These are phyloP conservation scores for Talaromyces rugulosus DNA, from an alignment of 2,329 filamentous ascomycete species.

Conservation along the genomic window DNA sequence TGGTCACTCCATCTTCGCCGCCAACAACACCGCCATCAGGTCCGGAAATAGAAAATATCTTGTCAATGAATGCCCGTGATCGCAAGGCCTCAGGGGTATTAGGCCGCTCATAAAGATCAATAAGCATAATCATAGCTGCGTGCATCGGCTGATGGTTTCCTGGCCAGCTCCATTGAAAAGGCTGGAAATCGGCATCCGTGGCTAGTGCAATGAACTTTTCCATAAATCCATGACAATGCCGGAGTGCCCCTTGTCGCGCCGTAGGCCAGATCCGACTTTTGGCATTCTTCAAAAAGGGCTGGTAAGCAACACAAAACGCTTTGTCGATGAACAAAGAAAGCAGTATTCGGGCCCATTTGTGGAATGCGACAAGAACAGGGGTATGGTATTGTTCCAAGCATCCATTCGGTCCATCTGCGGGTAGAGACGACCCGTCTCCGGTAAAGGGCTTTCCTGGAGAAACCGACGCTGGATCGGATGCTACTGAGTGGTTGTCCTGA, in stretches of 20 bases:
- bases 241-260: slow-evolving; percentile 44
- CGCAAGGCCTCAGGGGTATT: slow-evolving; percentile 41
- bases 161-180: slow-evolving; percentile 48
- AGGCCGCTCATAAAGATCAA: slow-evolving; percentile 46
- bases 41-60: slow-evolving; percentile 42
- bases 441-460: slow-evolving; percentile 24
- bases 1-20: slow-evolving; percentile 41
- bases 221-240: slow-evolving; percentile 46
- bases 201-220: slow-evolving; percentile 46
- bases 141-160: slow-evolving; percentile 44
- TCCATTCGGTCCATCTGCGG: slow-evolving; percentile 31
- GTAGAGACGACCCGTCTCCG: slow-evolving; percentile 28
- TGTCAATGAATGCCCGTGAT: slow-evolving; percentile 44
- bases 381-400: slow-evolving; percentile 43
- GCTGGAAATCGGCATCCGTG: slow-evolving; percentile 44
- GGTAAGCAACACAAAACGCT: slow-evolving; percentile 45
- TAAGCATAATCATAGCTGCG: slow-evolving; percentile 45
- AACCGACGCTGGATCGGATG: slow-evolving; percentile 19
- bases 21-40: slow-evolving; percentile 44
- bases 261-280: slow-evolving; percentile 45
- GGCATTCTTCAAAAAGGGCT: slow-evolving; percentile 46
- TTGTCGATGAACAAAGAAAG: slow-evolving; percentile 44
- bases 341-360: slow-evolving; percentile 45
- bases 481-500: slow-evolving; percentile 12
- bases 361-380: slow-evolving; percentile 39